A percentile compares a stretch with the other conserved stretches of the same genome.
Conservation (phyloP, 495 filamentous ascomycete species). For the Lineolata rhizophorae region DNA sequence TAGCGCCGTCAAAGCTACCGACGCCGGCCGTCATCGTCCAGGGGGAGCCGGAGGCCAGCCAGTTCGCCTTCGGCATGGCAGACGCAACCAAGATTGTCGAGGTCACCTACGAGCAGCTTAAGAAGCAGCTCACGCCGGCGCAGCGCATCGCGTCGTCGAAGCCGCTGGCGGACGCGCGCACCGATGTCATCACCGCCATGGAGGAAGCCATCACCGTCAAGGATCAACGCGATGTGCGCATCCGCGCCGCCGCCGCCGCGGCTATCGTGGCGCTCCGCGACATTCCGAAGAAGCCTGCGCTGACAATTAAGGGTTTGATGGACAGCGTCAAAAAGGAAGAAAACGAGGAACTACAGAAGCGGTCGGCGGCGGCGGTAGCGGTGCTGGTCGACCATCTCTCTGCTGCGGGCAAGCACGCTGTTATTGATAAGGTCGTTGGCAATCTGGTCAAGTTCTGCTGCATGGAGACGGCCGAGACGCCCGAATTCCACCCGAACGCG, state of each 20-base stretch:
- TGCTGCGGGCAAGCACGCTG: conserved; percentile 45
- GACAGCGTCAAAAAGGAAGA: conserved; percentile 93
- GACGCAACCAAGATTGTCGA: conserved; percentile 71
- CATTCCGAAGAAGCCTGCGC: conserved; percentile 64
- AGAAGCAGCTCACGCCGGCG: conserved; percentile 61
- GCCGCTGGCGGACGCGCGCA: conserved; percentile 49
- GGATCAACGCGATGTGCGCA: conserved; percentile 63
- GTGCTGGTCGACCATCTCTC: conserved; percentile 72
- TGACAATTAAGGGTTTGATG: conserved; percentile 89
- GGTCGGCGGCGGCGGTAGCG: conserved; percentile 66
- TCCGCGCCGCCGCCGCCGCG: conserved; percentile 66
- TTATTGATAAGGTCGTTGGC: conserved; percentile 79
- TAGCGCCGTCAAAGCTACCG: conserved; percentile 49
- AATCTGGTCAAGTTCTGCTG: conserved; percentile 95
- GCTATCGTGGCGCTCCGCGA: conserved; percentile 70
- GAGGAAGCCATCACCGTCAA: conserved; percentile 58
- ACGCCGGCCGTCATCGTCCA: conserved; percentile 72
- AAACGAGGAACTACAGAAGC: conserved; percentile 69
- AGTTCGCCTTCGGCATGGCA: conserved; percentile 68
- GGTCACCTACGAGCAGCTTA: conserved; percentile 66
- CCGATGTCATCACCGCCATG: conserved; percentile 44
- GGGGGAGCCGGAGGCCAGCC: conserved; percentile 73
- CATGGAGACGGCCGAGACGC: conserved; percentile 89
- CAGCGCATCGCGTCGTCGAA: conserved; percentile 61
- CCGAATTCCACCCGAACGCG: conserved; percentile 69